Evolutionary conservation across 2,329 filamentous ascomycete species (phyloP).

Genomic region (Diplodia corticola): DNA sequence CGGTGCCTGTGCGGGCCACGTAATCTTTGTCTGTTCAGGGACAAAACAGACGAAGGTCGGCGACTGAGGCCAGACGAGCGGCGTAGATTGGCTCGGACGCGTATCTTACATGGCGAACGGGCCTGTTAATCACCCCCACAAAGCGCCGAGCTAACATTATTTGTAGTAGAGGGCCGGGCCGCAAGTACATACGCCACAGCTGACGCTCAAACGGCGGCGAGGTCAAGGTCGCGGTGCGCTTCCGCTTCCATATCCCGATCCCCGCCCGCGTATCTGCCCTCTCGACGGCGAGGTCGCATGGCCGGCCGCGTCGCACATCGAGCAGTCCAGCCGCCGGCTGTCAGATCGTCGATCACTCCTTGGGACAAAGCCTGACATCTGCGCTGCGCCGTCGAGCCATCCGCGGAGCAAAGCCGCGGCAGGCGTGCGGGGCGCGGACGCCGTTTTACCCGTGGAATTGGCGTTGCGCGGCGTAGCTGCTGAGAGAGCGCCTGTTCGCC

Average conservation of each 20-base stretch:
- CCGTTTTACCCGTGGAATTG: constrained; percentile 10
- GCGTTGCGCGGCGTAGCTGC: neutral
- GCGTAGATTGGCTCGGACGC: too few relatives aligned
- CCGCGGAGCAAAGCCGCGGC: neutral
- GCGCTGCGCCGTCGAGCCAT: neutral
- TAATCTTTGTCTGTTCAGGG: too few relatives aligned
- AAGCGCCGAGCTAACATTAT: too few relatives aligned
- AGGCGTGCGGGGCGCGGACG: constrained; percentile 2
- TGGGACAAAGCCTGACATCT: constrained; percentile 11
- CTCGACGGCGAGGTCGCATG: constrained; percentile 1
- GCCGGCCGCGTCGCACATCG: constrained; percentile 10
- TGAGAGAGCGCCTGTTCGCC: neutral
- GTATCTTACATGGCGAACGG: too few relatives aligned
- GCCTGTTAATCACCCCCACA: too few relatives aligned
- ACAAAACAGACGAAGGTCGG: too few relatives aligned
- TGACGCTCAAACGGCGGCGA: constrained; percentile 11
- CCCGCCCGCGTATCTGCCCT: neutral
- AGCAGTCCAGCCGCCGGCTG: neutral
- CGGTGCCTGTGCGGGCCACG: too few relatives aligned
- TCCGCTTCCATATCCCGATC: constrained; percentile 19
- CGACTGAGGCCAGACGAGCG: too few relatives aligned
- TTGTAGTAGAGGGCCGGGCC: constrained; percentile 17
- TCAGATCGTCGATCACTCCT: constrained; percentile 18
- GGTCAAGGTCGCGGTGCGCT: neutral
- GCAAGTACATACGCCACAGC: constrained; percentile 18